These are phyloP conservation scores for Colletotrichum noveboracense DNA, from an alignment of 2,329 filamentous ascomycete species.

Conservation along the genomic window DNA sequence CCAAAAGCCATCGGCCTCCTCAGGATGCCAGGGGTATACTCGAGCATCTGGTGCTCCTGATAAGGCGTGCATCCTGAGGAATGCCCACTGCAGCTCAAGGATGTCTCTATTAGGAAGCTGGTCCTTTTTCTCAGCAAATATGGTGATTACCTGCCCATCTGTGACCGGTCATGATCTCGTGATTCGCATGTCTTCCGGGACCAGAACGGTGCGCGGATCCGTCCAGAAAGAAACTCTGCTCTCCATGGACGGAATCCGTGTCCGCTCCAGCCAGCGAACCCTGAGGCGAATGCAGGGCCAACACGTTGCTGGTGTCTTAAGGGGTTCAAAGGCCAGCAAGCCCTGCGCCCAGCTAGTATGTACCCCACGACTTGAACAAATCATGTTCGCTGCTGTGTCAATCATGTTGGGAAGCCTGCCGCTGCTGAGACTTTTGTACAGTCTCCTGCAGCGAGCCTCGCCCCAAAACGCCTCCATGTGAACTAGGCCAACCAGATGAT, in stretches of 20 bases:
- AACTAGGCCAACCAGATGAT: neutral
- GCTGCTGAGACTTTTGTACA: neutral
- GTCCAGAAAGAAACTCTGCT: neutral
- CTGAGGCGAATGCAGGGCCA: neutral
- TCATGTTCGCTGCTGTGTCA: neutral
- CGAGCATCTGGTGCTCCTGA: neutral
- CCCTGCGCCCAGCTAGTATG: neutral
- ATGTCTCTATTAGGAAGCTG: neutral
- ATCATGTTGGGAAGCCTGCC: neutral
- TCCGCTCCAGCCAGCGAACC: neutral
- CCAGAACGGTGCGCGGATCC: neutral
- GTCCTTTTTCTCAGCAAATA: neutral
- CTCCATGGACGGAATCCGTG: neutral
- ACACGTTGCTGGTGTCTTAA: neutral
- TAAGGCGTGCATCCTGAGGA: neutral
- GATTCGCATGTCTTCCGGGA: neutral
- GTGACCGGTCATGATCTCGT: neutral
- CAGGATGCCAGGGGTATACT: neutral
- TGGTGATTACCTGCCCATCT: neutral
- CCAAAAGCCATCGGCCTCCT: neutral
- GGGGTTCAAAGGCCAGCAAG: neutral
- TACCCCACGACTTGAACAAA: neutral
- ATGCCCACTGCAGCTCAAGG: neutral
- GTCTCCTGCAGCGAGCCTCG: neutral
- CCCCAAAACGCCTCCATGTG: neutral